These are phyloP conservation scores for Nidularia pulvinata DNA, from an alignment of 768 basidiomycete species.

Conservation along the genomic window DNA sequence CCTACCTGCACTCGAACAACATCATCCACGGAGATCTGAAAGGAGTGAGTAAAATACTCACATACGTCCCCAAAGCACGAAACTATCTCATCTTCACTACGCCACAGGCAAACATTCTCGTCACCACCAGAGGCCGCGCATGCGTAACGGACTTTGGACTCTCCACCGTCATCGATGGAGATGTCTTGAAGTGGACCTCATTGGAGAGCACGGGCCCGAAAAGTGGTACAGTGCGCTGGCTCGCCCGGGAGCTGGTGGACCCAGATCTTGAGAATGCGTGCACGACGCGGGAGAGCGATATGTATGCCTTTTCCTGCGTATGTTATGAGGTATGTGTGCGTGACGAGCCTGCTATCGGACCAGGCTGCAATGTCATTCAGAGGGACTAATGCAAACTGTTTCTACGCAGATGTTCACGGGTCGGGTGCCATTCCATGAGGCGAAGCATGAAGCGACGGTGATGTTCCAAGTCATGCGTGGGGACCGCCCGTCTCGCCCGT, in stretches of 20 bases:
- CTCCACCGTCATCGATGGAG: background rate
- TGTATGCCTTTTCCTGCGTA: conserved; percentile 7
- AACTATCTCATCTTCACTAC: no score
- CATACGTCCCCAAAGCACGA: background rate
- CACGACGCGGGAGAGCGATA: conserved; percentile 1
- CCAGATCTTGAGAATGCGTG: background rate
- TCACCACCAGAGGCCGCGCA: background rate
- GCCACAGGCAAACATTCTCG: background rate
- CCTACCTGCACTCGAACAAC: conserved; percentile 9
- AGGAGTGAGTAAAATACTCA: conserved; percentile 4
- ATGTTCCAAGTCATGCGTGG: background rate
- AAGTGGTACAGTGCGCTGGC: background rate
- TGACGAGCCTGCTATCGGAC: no score
- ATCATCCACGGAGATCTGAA: no score
- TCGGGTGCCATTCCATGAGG: background rate
- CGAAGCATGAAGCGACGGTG: background rate
- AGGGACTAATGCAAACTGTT: no score
- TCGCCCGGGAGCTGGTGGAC: background rate
- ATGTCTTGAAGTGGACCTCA: background rate
- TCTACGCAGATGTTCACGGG: background rate
- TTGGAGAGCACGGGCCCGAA: background rate
- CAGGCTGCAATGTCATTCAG: background rate
- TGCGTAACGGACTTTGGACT: background rate
- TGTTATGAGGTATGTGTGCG: conserved; percentile 7
- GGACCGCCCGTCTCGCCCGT: background rate